Evolutionary conservation across 176 grass and related monocot genomes (phyloP).

Genomic region (Areca catechu): DNA sequence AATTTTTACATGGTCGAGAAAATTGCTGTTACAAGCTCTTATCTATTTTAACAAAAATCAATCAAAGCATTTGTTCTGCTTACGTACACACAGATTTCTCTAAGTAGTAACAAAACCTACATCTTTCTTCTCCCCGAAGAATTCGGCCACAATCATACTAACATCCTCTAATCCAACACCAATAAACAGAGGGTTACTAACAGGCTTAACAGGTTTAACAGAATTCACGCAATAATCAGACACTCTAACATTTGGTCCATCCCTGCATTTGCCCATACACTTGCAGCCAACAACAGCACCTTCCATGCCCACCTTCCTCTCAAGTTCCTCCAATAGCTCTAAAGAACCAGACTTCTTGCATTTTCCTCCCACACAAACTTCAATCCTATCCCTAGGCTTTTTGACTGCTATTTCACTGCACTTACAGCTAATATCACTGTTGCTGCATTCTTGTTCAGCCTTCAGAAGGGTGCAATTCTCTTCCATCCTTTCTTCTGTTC

Average conservation of each 20-base stretch:
- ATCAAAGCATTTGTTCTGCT: too few species aligned
- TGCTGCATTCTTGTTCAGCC: background rate
- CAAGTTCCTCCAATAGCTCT: slow-evolving; percentile 48
- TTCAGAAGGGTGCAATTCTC: background rate
- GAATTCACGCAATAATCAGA: background rate
- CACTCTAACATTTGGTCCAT: slow-evolving; percentile 49
- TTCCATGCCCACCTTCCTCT: slow-evolving; percentile 26
- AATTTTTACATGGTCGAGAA: too few species aligned
- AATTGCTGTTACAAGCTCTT: too few species aligned
- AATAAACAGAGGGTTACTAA: slow-evolving; percentile 36
- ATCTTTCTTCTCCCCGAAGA: slow-evolving; percentile 14
- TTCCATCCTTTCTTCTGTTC: too few species aligned
- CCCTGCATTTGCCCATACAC: slow-evolving; percentile 71
- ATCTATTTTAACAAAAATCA: too few species aligned
- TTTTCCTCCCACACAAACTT: slow-evolving; percentile 83
- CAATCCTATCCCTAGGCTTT: slow-evolving; percentile 16
- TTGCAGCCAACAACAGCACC: slow-evolving; percentile 39
- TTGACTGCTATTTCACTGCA: background rate
- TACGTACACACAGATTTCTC: too few species aligned
- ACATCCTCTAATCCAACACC: slow-evolving; percentile 74
- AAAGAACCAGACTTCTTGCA: slow-evolving; percentile 58
- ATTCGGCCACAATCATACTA: slow-evolving; percentile 34
- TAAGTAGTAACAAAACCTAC: slow-evolving; percentile 5
- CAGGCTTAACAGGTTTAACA: background rate
- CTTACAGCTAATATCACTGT: background rate